Conservation (phyloP, 805 yeast genomes). For the Metschnikowia rubicola region DNA sequence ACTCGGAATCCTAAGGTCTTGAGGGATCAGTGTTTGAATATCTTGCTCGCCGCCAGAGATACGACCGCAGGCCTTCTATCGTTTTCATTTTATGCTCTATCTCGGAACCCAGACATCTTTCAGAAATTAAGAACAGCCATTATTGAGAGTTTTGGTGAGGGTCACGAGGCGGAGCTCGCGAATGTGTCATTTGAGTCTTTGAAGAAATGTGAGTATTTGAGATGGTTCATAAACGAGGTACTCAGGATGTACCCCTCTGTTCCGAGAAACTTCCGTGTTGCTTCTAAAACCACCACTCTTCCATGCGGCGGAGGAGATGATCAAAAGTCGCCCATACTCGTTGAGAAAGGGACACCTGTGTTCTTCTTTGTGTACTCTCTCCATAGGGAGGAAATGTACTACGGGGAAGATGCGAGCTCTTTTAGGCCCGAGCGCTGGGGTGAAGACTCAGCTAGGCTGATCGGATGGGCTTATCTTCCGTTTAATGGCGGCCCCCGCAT, state of each 20-base stretch:
- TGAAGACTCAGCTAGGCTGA: conserved; percentile 14
- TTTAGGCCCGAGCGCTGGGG: conserved; percentile 51
- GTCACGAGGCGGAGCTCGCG: conserved; percentile 26
- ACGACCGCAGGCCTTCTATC: conserved; percentile 17
- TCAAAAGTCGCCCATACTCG: conserved; percentile 32
- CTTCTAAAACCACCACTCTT: conserved; percentile 43
- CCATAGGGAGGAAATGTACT: conserved; percentile 35
- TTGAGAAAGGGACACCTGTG: conserved; percentile 42
- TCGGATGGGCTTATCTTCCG: conserved; percentile 8
- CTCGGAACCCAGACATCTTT: conserved; percentile 38
- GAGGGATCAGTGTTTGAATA: conserved; percentile 16
- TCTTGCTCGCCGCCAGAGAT: conserved; percentile 18
- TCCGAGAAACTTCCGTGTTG: conserved; percentile 46
- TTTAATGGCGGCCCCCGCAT: conserved; percentile 15
- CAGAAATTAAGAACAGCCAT: conserved; percentile 37
- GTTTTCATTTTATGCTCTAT: conserved; percentile 31
- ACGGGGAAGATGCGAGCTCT: conserved; percentile 42
- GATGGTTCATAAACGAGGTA: conserved; percentile 44
- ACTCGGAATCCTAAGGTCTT: conserved; percentile 12
- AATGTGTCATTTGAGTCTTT: conserved; percentile 47
- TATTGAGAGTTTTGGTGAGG: conserved; percentile 27
- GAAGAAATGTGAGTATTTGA: conserved; percentile 45
- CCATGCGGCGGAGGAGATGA: conserved; percentile 52
- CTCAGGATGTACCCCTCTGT: conserved; percentile 51
- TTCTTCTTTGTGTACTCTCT: conserved; percentile 36